These are phyloP conservation scores for Licmophora abbreviata DNA, from an alignment of 108 stramenopile species.

Conservation along the genomic window DNA sequence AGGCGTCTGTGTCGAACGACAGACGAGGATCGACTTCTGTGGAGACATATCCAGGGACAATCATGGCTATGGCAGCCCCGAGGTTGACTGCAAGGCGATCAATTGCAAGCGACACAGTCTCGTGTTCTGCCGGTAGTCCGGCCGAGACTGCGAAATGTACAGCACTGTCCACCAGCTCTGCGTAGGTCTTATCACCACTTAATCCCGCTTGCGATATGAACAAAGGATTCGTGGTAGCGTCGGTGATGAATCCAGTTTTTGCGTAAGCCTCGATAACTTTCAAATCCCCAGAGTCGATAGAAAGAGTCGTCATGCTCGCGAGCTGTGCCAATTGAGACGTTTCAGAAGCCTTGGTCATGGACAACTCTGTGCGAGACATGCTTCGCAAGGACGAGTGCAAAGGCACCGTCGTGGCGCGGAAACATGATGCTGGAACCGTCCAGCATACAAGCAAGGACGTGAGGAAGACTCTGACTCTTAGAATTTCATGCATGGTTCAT, in stretches of 20 bases:
- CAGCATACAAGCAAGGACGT: no score
- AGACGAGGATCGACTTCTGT: slow-evolving; percentile 97
- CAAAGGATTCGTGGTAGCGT: slow-evolving; percentile 92
- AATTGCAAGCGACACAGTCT: slow-evolving; percentile 60
- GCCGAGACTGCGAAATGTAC: slow-evolving; percentile 75
- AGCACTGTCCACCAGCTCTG: slow-evolving; percentile 68
- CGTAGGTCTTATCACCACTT: slow-evolving; percentile 70
- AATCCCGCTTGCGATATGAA: slow-evolving; percentile 78
- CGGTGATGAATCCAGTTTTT: slow-evolving; percentile 67
- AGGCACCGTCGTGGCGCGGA: no score
- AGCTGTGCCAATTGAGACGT: slow-evolving; percentile 57
- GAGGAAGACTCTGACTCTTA: no score
- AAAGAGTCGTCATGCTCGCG: slow-evolving; percentile 67
- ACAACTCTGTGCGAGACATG: no score
- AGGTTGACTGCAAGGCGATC: slow-evolving; percentile 95
- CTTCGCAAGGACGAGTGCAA: no score
- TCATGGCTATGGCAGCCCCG: slow-evolving; percentile 70
- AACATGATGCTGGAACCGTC: no score
- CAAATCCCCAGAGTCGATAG: slow-evolving; percentile 83
- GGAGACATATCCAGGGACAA: slow-evolving; percentile 91
- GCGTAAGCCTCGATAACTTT: slow-evolving; percentile 63
- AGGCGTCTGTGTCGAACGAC: slow-evolving; percentile 85
- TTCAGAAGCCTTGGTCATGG: no score
- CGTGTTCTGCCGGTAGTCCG: slow-evolving; percentile 22
- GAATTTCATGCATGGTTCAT: no score